A percentile compares a stretch with the other conserved stretches of the same genome.
These are phyloP conservation scores for Tetradesmus obliquus DNA, from an alignment of 139 green algal genomes.

Conservation along the genomic window DNA sequence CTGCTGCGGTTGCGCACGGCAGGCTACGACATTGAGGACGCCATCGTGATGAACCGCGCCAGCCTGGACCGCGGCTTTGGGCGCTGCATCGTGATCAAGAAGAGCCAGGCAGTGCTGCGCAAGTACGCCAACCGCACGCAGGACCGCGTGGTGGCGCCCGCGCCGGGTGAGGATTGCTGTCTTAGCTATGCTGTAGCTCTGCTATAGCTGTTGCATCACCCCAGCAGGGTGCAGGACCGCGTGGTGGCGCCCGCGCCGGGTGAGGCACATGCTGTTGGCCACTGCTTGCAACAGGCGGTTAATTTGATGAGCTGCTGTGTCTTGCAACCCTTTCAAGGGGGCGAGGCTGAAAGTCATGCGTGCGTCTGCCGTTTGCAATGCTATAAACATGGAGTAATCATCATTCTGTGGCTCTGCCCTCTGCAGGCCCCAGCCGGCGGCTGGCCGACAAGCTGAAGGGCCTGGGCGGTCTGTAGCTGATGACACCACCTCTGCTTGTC, in stretches of 20 bases:
- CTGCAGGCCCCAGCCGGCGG: background rate
- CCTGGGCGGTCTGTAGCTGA: too few relatives aligned
- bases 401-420: too few relatives aligned
- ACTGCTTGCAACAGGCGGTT: too few relatives aligned
- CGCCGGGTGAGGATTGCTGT: conserved; percentile 17
- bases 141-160: conserved; percentile 83
- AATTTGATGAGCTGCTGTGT: too few relatives aligned
- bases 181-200: too few relatives aligned
- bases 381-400: too few relatives aligned
- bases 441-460: conserved; percentile 56
- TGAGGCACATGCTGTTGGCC: background rate
- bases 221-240: conserved; percentile 62
- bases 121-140: conserved; percentile 94
- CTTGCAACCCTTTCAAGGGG: too few relatives aligned
- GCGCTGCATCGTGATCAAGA: conserved; percentile 96
- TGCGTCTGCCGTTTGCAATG: too few relatives aligned
- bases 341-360: too few relatives aligned
- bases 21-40: conserved; percentile 96
- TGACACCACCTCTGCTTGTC: too few relatives aligned
- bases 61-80: conserved; percentile 97
- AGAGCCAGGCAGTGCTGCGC: conserved; percentile 80
- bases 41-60: conserved; percentile 99
- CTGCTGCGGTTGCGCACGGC: background rate
- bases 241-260: conserved; percentile 72
- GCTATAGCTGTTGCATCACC: background rate